Percentiles rank a stretch among this genome's conserved stretches.
Conservation (phyloP, 257 asterid genomes). For the Scutellaria barbata region DNA sequence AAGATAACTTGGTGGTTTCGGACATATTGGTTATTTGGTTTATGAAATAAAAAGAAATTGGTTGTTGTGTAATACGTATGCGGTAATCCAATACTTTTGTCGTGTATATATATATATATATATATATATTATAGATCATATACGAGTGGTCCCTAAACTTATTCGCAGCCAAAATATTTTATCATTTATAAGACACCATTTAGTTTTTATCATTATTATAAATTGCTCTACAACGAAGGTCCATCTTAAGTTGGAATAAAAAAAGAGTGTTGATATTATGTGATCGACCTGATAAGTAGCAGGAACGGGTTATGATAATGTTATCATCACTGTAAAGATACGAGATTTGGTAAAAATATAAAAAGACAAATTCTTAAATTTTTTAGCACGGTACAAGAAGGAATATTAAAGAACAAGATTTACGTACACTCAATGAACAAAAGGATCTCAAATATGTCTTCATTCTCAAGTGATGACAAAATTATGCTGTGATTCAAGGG, state of each 20-base stretch:
- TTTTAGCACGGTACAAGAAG: conserved; percentile 15
- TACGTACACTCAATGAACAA: conserved; percentile 37
- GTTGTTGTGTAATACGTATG: neutral
- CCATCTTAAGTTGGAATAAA: neutral
- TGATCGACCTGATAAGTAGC: too few species aligned
- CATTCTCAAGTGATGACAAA: conserved; percentile 38
- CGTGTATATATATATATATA: too few species aligned
- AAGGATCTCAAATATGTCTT: conserved; percentile 20
- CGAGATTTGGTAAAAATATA: neutral
- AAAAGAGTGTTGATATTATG: neutral
- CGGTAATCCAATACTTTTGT: conserved; percentile 22
- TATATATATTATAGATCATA: too few species aligned
- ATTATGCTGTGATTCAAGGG: conserved; percentile 12
- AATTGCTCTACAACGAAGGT: neutral
- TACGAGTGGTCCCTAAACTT: conserved; percentile 38
- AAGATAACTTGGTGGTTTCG: too few species aligned
- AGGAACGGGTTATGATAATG: too few species aligned
- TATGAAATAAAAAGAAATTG: too few species aligned
- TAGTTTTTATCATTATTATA: neutral
- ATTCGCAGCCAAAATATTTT: conserved; percentile 29
- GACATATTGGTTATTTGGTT: too few species aligned
- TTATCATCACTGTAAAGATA: too few species aligned
- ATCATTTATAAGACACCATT: conserved; percentile 25
- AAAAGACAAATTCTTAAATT: neutral
- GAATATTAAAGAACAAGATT: conserved; percentile 29